Base-by-base conservation (phyloP, 306 rosid genomes). In the Hippophae gyantsensis region DNA sequence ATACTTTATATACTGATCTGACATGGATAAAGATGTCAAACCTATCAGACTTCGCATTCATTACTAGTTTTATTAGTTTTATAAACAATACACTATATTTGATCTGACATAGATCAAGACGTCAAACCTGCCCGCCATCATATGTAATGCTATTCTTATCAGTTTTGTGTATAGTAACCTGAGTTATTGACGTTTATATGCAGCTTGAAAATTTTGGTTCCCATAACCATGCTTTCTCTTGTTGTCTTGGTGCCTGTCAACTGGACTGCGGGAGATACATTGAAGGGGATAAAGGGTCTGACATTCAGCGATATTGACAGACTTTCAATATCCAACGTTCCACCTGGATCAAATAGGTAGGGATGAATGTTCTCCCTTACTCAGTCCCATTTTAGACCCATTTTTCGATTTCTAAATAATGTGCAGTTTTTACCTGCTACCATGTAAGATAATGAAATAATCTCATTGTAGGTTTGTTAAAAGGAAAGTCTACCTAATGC, bases 321-420 rank as follows among this genome's bases (percentile, higher is more conserved):
- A 69, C 82, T 90, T 67, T 90, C 96, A 27, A 81, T 90, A 78
- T 90, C 96, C 59, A 90, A 90, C 60, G 56, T 87, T 74, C 89
- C 89, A 56, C 42, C 54, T 41, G 96, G 81, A 74, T 90, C 97
- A 72, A 54, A 65, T 2, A 81, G 81, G 96, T 90, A 51, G 69
- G 79, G 9, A 23, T 3, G 53, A 50, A 12, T 51, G 47, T 38
- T 9, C 26, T 27, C 8, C 9, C 41, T 54, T 1, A 23, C 13
- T 56, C 25, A 10, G 10, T 49, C 25, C 12, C 56, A 23, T 32
- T 60, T 48, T 58, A 48, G 25, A 14, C 41, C 11, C 10, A 7
- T 54, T 42, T 43, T 10, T 9, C 6, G 7, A 32, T 1, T 32
- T 32, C 38, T 4, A 48, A 1, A 9, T 12, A 48, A 14, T 2